Evolutionary conservation across 306 rosid genomes (phyloP), one percentile per base, ranked within the genome.

Genomic region (Pachyrhizus erosus): DNA sequence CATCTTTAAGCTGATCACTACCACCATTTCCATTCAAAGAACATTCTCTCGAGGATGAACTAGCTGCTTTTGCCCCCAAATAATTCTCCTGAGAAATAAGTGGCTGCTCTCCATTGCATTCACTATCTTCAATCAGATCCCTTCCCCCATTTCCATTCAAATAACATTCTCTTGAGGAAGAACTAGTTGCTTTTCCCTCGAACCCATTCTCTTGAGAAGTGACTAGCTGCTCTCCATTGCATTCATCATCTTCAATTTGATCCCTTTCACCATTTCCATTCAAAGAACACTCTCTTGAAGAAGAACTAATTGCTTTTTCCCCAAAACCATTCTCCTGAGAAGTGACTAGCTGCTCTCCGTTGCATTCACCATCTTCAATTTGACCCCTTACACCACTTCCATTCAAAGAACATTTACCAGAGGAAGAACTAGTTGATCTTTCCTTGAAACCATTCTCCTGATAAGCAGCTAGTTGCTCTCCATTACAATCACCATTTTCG

Each of bases 31-130:
- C 84, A 54, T 14, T 71, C 7, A 73, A 58, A 71, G 60, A 68
- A 83, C 83, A 76, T 49, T 80, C 91, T 9, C 83, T 81, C 1
- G 76, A 68, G 65, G 84, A 70, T 14, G 87, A 83, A 88, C 75
- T 29, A 82, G 54, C 39, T 40, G 70, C 87, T 17, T 82, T 71
- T 27, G 10, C 27, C n/a, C 73, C 12, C 24, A 10, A 14, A 58
- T 12, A 62, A 57, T 70, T 70, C 18, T 43, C 64, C 17, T 23
- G 4, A 27, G 62, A 26, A 70, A 2, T 11, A 3, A 29, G 18
- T 49, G 0, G 6, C 51, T 65, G 75, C 39, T 78, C 75, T 31
- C 65, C 81, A 29, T 73, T 57, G 64, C 71, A 54, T 52, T 85
- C 58, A 34, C n/a, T 80, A 57, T 77, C 75, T 48, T 42, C 70